Percentiles rank a stretch among this genome's conserved stretches.
phyloP scores from a whole-genome alignment of 768 basidiomycete species.

The Collybia mongolica region DNA sequence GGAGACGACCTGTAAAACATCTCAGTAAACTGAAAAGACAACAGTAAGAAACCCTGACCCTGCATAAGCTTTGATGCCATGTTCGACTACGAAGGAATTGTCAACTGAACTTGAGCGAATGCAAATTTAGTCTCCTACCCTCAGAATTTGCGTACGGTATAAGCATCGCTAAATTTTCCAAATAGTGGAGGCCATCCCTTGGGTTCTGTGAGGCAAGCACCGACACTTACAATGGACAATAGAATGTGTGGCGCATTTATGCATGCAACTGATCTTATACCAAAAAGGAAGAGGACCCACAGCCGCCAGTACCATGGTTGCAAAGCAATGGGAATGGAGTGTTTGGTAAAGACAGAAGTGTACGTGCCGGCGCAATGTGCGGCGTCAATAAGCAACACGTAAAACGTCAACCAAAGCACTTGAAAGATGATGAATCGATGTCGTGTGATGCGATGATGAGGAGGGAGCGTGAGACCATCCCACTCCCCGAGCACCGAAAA shows the following conservation, averaged over 20 bases:
- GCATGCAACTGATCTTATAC: background rate
- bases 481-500: slow-evolving; percentile 23
- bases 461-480: slow-evolving; percentile 26
- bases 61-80: slow-evolving; percentile 37
- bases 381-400: background rate
- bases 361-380: background rate
- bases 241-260: background rate
- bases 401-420: background rate
- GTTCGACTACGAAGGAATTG: slow-evolving; percentile 16
- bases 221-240: slow-evolving; percentile 8
- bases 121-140: slow-evolving; percentile 16
- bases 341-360: background rate
- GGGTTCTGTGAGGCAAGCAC: slow-evolving; percentile 13
- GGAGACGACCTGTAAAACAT: slow-evolving; percentile 19
- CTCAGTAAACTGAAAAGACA: background rate
- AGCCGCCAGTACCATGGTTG: slow-evolving; percentile 1
- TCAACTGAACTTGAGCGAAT: no score
- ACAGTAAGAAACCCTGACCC: background rate
- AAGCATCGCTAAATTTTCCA: slow-evolving; percentile 24
- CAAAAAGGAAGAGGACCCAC: background rate
- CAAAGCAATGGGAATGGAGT: background rate
- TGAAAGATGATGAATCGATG: background rate
- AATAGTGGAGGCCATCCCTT: slow-evolving; percentile 26
- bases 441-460: slow-evolving; percentile 3
- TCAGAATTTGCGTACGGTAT: slow-evolving; percentile 31